Base-by-base conservation (phyloP, 2,329 filamentous ascomycete genomes). In the Verticillium tricorpus region DNA sequence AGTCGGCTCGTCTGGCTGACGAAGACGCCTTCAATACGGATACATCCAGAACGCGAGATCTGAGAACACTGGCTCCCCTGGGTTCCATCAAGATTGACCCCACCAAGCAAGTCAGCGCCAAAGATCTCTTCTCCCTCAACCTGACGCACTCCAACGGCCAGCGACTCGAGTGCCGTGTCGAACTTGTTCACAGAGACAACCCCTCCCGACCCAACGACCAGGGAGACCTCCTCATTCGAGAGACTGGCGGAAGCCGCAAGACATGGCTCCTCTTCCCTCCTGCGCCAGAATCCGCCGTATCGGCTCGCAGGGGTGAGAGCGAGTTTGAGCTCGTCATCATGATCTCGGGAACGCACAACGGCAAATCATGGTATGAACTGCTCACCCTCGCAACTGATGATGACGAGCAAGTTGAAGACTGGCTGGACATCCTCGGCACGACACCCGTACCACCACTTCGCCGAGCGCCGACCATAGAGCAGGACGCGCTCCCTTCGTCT, bases 201-300 rank as follows among this genome's bases (percentile, higher is more conserved):
- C 81, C 87, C 28, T 81, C 84, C n/a, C 84, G 85, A 57, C 81
- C 84, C 39, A 84, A 85, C 3, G 85, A 89, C 65, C 80, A 85
- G 57, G 93, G 94, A 7, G 95, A 99, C 73, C 73, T 99, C n/a
- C 84, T 99, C 25, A 89, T 99, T 61, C 93, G 94, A 67, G 93
- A 98, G 74, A 87, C 93, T n/a, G 92, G 93, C 55, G 84, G 86
- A 59, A 83, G 84, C 6, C 87, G 89, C 15, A 86, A 87, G 60
- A 79, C 81, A 32, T 98, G 92, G 87, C 83, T 99, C 5, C 82
- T 99, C 0, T 97, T 99, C 70, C 90, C 93, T n/a, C 94, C 95
- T 1, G 82, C 97, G n/a, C 82, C 88, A 19, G 82, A 86, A 65
- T 81, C 83, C 39, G 83, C 86, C 63, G 83, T 96, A 22, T 98